phyloP scores from a whole-genome alignment of 164 flowering plant species.

The Vitis vinifera region ASM3070453v1 NC_081822.1:3981001-3981500 shows the following conservation, averaged over 20 bases:
- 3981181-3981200: conserved; percentile 75
- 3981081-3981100: conserved; percentile 15
- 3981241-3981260: conserved; percentile 84
- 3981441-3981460: too few relatives aligned
- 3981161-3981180: conserved; percentile 89
- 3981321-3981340: background rate
- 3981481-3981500: background rate
- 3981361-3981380: background rate
- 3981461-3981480: too few relatives aligned
- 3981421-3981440: too few relatives aligned
- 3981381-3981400: background rate
- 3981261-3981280: conserved; percentile 81
- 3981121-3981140: conserved; percentile 39
- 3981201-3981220: conserved; percentile 96
- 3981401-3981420: background rate
- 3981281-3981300: too few relatives aligned
- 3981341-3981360: background rate
- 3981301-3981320: too few relatives aligned
- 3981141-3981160: conserved; percentile 41
- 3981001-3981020: conserved; percentile 59
- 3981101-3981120: conserved; percentile 15
- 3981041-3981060: conserved; percentile 35
- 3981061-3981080: conserved; percentile 44
- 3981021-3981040: conserved; percentile 50
- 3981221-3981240: conserved; percentile 87